Evolutionary conservation across 805 yeast species (phyloP), one percentile per base, ranked within the genome.

Genomic region (Blastobotrys americana): DNA sequence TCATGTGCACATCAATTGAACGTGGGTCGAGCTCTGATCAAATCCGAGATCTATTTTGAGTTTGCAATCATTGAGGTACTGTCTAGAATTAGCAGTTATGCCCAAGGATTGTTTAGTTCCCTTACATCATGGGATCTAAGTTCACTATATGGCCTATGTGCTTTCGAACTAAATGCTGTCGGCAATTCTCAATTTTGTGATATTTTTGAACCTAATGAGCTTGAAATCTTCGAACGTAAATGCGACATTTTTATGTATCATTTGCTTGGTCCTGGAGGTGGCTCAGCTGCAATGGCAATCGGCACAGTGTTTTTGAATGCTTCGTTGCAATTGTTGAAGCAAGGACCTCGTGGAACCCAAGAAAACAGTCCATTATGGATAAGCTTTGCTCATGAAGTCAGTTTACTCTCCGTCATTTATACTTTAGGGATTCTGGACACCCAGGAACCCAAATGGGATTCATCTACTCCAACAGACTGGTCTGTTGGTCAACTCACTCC

Each of bases 121-220:
- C 53, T 73, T 39, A 63, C 70, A 5, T 52, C 57, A 3, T 31
- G 55, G 9, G 78, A 76, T 48, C 65, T 75, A 22, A 54, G 55
- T 9, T 54, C 56, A 15, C 56, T 76, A 44, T 65, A 76, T 51
- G 60, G 61, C 21, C 62, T 68, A 55, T 73, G 77, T 58, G 77
- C 77, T 0, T 76, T 63, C 53, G 81, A 74, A 57, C 53, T 73
- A 39, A 72, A 71, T 50, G 75, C 69, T 15, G 65, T 63, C 28
- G 80, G 80, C 15, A 47, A 56, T 6, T 42, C 44, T 3, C 34
- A 40, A 34, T 40, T 44, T 28, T 47, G 50, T 42, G 45, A 51
- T 41, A 57, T 74, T 10, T 77, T 77, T 67, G 70, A 74, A 45
- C 63, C 65, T 34, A 77, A 72, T 37, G 82, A 76, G 52, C 70